Base-by-base conservation (phyloP, 106 monocot species). In the Alisma plantagoaquatica region DNA sequence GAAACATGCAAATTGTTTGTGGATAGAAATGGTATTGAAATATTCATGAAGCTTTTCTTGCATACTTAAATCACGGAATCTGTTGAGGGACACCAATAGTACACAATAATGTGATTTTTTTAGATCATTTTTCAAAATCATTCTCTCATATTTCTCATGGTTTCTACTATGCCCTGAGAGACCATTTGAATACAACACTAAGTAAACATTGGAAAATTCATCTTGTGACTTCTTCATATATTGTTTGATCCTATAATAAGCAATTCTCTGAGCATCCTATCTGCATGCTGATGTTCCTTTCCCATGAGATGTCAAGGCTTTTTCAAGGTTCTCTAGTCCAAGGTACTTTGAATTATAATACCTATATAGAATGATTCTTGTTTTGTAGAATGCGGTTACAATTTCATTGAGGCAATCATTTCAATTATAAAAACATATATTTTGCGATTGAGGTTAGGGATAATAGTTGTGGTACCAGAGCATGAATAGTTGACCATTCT, bases 1-100 rank as follows among this genome's bases (percentile, higher is more conserved):
- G 98, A 99, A 64, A 99, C 85, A 28, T 99, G 98, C 57, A 61
- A 82, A 27, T 67, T 99, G 50, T 99, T 99, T 80, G 98, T 99
- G 3, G 98, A 99, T 59, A 90, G 74, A 60, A 82, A 82, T 23
- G 98, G 98, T 31, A 76, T 99, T 56, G 82, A 99, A 28, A 35
- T 63, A 35, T 41, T 91, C 52, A 51, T 99, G 27, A 86, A 65
- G 64, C 82, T 99, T 58, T 44, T 99, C 29, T 54, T 90, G 55
- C 78, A 79, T 31, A 89, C 98, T 50, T 86, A 79, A 57, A 90
- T 91, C 54, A 79, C 90, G 27, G 83, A 86, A 47, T 99, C 90
- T 49, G 77, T 86, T 67, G 98, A 70, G 98, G 90, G 32, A 99
- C 84, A 83, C 86, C 90, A 23, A 85, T 99, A 70, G 98, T 99